Evolutionary conservation across 495 filamentous ascomycete species (phyloP), one percentile per base, ranked within the genome.

Genomic region (Hypoxylon fuscum): DNA sequence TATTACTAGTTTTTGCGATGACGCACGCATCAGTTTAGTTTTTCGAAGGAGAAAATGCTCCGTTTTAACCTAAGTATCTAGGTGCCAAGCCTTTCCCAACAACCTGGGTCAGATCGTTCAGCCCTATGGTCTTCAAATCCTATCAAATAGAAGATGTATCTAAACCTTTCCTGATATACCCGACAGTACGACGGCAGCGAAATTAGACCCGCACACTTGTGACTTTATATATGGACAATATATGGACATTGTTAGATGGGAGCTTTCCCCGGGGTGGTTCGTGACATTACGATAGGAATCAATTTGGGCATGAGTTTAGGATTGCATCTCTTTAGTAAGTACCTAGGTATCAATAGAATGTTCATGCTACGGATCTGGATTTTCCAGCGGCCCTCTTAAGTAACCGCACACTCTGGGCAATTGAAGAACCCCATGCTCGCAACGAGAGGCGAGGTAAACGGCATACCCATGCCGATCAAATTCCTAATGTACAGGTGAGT

Each of bases 401-500:
- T 23, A 56, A 27, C 9, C 44, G 37, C 49, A 38, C 18, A 41
- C 11, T 45, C 22, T 42, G 34, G 20, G n/a, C 55, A 40, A 41
- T 38, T 25, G 15, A 14, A 35, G 41, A 46, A 37, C 40, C 38
- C 38, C 18, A 42, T 51, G 25, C 52, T 49, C 62, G 50, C 41
- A 60, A 25, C 37, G 52, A 57, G 62, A 25, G 52, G 56, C 47
- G 46, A 51, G 23, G 25, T 12, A 52, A 44, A 43, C 37, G 20
- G 35, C 37, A 52, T 38, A 29, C 15, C 6, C 15, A 37, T 37
- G 34, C 54, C 50, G 32, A 32, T 50, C 31, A 18, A 59, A 59
- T 55, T 55, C 55, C 55, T 65, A 59, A 50, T 49, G 38, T 65
- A 59, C 62, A 65, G 51, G 21, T 20, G 18, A 49, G 21, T 17